A percentile compares a stretch with the other conserved stretches of the same genome.
These are phyloP conservation scores for Trypanosoma cruzi DNA, from an alignment of 208 protist species.

Conservation along the genomic window DNA sequence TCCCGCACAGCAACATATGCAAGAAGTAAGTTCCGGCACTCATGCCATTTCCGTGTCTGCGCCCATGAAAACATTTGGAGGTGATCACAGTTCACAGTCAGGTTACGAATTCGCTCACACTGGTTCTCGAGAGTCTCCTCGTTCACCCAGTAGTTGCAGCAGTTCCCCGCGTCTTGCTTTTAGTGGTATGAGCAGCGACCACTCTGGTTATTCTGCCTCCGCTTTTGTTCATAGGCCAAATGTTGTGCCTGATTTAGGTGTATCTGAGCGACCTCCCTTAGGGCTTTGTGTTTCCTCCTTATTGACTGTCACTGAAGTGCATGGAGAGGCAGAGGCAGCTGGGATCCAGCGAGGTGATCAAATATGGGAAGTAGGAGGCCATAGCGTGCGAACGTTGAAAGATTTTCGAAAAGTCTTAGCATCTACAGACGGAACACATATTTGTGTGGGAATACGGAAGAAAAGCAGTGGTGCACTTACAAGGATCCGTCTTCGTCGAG, in stretches of 20 bases:
- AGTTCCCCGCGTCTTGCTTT: slow-evolving; percentile 4
- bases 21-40: background rate
- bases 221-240: background rate
- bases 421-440: slow-evolving; percentile 7
- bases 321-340: slow-evolving; percentile 9
- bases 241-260: background rate
- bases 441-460: slow-evolving; percentile 14
- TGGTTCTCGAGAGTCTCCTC: background rate
- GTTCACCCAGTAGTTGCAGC: background rate
- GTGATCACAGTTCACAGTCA: background rate
- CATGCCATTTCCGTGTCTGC: background rate
- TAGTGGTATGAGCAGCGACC: slow-evolving; percentile 4
- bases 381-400: slow-evolving; percentile 12
- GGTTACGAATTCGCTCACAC: background rate
- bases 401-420: slow-evolving; percentile 4
- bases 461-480: slow-evolving; percentile 1
- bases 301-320: slow-evolving; percentile 1
- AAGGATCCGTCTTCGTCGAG: background rate
- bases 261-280: background rate
- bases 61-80: background rate
- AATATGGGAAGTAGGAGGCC: slow-evolving; percentile 13
- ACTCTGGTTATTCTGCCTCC: background rate
- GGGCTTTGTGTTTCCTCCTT: slow-evolving; percentile 11
- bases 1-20: background rate
- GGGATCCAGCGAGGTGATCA: slow-evolving; percentile 23